Evolutionary conservation across 345 rosid species (phyloP).

Genomic region (Heritiera fomes): DNA sequence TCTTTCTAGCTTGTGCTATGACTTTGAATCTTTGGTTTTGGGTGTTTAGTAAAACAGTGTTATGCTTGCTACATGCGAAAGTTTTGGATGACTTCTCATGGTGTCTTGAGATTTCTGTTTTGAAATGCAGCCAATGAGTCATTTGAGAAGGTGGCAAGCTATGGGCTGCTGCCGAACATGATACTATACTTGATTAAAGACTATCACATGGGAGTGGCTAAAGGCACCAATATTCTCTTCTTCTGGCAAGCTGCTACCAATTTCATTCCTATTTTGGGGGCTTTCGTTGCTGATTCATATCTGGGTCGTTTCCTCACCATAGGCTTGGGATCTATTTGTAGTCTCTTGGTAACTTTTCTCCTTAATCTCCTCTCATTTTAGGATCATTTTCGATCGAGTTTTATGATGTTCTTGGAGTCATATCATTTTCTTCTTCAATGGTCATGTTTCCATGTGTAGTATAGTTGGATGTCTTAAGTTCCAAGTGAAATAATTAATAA

Average conservation of each 20-base stretch:
- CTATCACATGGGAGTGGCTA: conserved; percentile 54
- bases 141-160: conserved; percentile 80
- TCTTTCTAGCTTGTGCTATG: not conserved
- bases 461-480: not conserved
- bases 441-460: conserved; percentile 1
- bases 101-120: conserved; percentile 5
- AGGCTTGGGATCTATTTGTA: conserved; percentile 59
- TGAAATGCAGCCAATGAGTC: conserved; percentile 64
- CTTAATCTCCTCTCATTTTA: not conserved
- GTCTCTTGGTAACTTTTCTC: conserved; percentile 49
- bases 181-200: conserved; percentile 57
- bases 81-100: not conserved
- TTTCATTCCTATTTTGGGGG: conserved; percentile 63
- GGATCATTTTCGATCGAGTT: not conserved
- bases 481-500: not conserved
- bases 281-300: conserved; percentile 71
- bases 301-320: conserved; percentile 76
- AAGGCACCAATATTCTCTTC: conserved; percentile 26
- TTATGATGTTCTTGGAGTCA: not conserved
- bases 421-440: not conserved
- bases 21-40: not conserved
- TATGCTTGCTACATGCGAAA: not conserved
- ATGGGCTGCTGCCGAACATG: conserved; percentile 72
- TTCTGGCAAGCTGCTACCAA: conserved; percentile 31
- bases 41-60: not conserved